Evolutionary conservation across 2,329 filamentous ascomycete genomes (phyloP).

Genomic region (Ophiostoma ulmi): DNA sequence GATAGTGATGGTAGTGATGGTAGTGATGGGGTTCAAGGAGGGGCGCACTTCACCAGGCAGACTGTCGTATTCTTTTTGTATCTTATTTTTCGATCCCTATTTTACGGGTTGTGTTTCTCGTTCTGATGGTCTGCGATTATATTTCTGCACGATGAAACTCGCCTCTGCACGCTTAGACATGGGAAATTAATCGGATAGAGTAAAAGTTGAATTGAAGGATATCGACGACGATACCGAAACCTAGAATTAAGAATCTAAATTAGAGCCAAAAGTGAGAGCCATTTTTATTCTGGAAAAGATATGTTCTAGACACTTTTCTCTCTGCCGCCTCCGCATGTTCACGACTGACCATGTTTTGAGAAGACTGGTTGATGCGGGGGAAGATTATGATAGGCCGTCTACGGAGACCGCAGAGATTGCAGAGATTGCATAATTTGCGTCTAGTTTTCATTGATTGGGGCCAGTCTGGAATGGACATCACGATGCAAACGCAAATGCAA

Average conservation of each 20-base stretch:
- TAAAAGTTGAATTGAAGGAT: background rate
- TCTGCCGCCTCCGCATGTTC: constrained; percentile 2
- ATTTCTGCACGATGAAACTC: background rate
- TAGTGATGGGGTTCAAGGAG: too few species aligned
- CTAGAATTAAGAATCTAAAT: background rate
- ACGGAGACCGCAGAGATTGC: background rate
- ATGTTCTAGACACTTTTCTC: background rate
- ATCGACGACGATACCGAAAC: background rate
- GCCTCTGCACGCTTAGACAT: background rate
- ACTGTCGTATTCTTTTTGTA: background rate
- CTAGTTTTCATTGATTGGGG: background rate
- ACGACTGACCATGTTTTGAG: background rate
- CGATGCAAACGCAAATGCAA: background rate
- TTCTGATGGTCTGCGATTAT: background rate
- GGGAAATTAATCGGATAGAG: background rate
- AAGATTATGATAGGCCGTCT: background rate
- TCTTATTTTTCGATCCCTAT: too few species aligned
- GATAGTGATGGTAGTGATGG: background rate
- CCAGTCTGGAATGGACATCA: background rate
- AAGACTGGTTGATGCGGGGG: background rate
- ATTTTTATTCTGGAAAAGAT: background rate
- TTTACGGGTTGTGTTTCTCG: background rate
- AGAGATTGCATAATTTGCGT: background rate
- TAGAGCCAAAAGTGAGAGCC: too few species aligned
- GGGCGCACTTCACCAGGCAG: background rate